A percentile compares a stretch with the other conserved stretches of the same genome.
Evolutionary conservation across 2,329 filamentous ascomycete genomes (phyloP).

Genomic region (Alternaria triticimaculans): DNA sequence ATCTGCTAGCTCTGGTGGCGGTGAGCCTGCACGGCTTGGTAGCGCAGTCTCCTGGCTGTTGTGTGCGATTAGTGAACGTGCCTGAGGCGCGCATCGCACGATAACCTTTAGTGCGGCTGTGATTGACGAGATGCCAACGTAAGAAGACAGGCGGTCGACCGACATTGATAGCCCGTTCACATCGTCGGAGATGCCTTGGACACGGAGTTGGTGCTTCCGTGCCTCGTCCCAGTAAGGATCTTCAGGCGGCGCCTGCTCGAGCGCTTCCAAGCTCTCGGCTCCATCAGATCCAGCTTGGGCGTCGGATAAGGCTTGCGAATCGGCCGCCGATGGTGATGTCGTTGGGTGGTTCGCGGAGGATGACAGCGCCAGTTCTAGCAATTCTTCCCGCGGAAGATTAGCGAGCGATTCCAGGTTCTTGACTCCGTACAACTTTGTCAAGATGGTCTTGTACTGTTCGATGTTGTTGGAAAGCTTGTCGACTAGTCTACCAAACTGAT

Average conservation of each 20-base stretch:
- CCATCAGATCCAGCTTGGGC: conserved; percentile 54
- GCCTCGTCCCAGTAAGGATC: conserved; percentile 73
- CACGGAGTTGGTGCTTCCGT: conserved; percentile 49
- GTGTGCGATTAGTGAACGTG: conserved; percentile 56
- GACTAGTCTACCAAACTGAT: conserved; percentile 61
- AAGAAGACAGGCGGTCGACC: conserved; percentile 68
- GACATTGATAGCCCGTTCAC: conserved; percentile 71
- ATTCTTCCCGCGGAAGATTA: conserved; percentile 51
- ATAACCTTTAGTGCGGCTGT: conserved; percentile 78
- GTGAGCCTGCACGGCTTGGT: conserved; percentile 46
- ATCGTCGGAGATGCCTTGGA: conserved; percentile 68
- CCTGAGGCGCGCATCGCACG: conserved; percentile 60
- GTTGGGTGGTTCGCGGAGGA: conserved; percentile 44
- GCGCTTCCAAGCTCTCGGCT: conserved; percentile 61
- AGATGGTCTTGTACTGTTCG: conserved; percentile 54
- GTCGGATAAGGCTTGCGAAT: conserved; percentile 45
- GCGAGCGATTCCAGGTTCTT: conserved; percentile 51
- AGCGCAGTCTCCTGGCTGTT: conserved; percentile 48
- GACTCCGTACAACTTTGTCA: conserved; percentile 52
- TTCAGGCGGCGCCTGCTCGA: conserved; percentile 73
- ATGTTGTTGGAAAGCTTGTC: conserved; percentile 60
- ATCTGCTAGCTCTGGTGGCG: conserved; percentile 44
- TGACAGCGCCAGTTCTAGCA: conserved; percentile 54
- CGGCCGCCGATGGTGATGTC: conserved; percentile 40
- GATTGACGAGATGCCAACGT: conserved; percentile 76